Base-by-base conservation (phyloP, 1,284 basidiomycete species). In the Rugosomyces carneus region DNA sequence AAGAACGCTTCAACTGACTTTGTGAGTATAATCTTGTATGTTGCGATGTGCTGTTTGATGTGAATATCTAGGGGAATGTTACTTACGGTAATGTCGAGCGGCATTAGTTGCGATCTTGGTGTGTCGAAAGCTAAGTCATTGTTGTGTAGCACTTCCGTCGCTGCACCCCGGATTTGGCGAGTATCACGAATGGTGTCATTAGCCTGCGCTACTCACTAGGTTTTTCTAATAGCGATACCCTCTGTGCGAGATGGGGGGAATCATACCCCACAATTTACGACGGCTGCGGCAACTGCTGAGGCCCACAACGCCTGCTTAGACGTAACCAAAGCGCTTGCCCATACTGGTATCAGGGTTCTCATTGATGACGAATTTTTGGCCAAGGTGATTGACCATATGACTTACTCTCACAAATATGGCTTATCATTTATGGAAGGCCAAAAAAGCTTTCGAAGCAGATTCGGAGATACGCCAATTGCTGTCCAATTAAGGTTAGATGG, bases 1-100 rank as follows among this genome's bases (percentile, higher is more conserved):
- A 66, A 69, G 11, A 71, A 70, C 34, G 84, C 80, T 7, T 86
- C 82, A 3, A 86, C 85, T 0, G 84, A 88, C 59, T 87, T 87
- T 53, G 82, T 83, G 52, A 69, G 80, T 60, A 45, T 20, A 19
- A 9, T 18, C 18, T 6, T 24, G 34, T 13, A 29, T 10, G 31
- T 16, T 20, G 2, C 10, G 2, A 24, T 16, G 21, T 37, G 13
- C 24, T 26, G 35, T n/a, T 48, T 24, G 21, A 16, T 16, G 9
- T 20, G 19, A 21, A 40, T 23, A 38, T 45, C 19, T 0, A 84
- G 82, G 82, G 82, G 11, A 80, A 83, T 50, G 69, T 84, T 8
- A 75, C 74, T 13, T 78, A 81, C 50, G 69, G 81, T 80, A 58
- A 26, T 26, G 24, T 5, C 5, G 10, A 26, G 24, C 27, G 27